Evolutionary conservation across 345 rosid species (phyloP), one percentile per base, ranked within the genome.

Genomic region (Bruguiera parviflora): DNA sequence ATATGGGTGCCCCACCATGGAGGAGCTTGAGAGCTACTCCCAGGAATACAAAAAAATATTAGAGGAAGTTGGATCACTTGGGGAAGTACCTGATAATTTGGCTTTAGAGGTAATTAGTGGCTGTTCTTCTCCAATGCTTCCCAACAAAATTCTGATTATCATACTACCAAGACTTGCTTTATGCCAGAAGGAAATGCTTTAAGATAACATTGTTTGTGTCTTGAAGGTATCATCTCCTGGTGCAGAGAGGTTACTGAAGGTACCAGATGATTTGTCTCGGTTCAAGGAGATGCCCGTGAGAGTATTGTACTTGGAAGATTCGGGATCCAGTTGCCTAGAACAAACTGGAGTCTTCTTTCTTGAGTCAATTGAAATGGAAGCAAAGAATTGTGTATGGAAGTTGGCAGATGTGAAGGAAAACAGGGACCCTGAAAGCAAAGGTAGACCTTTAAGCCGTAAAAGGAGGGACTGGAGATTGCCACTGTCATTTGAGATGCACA

Each of bases 211-310:
- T 60, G 16, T 66, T 73, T 21, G 64, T 68, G 19, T 31, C 66
- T 62, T 64, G 32, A 74, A 94, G 98, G 92, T 94, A 61, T 91
- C 98, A 46, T 82, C 96, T 74, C 97, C 95, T 18, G 95, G 98
- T 51, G 92, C 95, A 58, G 92, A 91, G 77, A 87, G 98, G 77
- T 74, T 91, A 65, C 70, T 91, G 24, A 91, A 77, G 81, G 88
- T 94, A 35, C 97, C 92, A 0, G 87, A 84, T 62, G 97, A 94
- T 67, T 79, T 94, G 73, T 33, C 35, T 28, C 85, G 89, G 47
- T 91, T 94, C 77, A 75, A 77, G 73, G 95, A 83, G 24, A 77
- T 87, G 91, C 86, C 96, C 1, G 81, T 89, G 91, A 86, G 80
- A 67, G 91, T 91, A 66, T 77, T 77, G 78, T 91, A 85, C 57